Percentiles rank a stretch among this genome's conserved stretches.
phyloP scores from a whole-genome alignment of 108 stramenopile species.

The Nitzschia putrida region DNA sequence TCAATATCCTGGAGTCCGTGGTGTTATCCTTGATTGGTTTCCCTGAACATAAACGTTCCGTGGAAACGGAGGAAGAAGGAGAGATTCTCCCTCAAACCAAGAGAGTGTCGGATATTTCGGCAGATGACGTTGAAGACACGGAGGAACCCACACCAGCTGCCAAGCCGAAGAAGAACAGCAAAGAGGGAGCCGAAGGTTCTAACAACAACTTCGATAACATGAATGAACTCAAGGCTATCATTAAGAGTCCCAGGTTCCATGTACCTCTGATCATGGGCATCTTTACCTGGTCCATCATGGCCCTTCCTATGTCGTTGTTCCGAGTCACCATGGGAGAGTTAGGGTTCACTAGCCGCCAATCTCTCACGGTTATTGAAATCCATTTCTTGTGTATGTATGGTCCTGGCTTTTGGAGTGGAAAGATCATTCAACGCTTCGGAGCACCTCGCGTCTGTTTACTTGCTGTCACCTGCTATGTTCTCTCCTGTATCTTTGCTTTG shows the following conservation, averaged over 20 bases:
- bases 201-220: no score
- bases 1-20: neutral
- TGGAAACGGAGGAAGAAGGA: neutral
- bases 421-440: slow-evolving; percentile 26
- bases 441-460: slow-evolving; percentile 4
- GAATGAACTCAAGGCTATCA: slow-evolving; percentile 2
- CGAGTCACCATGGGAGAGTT: slow-evolving; percentile 41
- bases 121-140: neutral
- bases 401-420: slow-evolving; percentile 41
- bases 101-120: neutral
- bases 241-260: slow-evolving; percentile 22
- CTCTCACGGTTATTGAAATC: slow-evolving; percentile 40
- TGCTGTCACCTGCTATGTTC: neutral
- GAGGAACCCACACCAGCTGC: neutral
- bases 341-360: slow-evolving; percentile 36
- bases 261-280: slow-evolving; percentile 28
- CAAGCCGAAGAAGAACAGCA: neutral
- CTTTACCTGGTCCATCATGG: slow-evolving; percentile 39
- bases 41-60: neutral
- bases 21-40: slow-evolving; percentile 14
- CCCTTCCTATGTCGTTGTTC: slow-evolving; percentile 45
- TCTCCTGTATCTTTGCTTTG: neutral
- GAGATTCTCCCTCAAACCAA: neutral
- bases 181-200: neutral
- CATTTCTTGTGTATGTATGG: slow-evolving; percentile 49